phyloP scores from a whole-genome alignment of 345 rosid species.

The Xanthoceras sorbifolium region DNA sequence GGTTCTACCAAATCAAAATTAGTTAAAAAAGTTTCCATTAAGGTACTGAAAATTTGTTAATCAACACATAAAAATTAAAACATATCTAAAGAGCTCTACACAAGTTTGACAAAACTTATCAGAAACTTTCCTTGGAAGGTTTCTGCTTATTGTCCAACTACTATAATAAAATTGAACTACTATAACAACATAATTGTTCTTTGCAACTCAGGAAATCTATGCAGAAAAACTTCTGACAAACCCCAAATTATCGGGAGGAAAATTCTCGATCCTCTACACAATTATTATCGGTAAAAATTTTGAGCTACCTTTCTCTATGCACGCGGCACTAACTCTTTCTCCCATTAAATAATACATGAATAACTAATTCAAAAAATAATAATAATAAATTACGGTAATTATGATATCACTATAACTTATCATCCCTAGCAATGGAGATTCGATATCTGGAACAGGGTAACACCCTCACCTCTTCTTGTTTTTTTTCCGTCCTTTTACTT shows the following conservation, averaged over 20 bases:
- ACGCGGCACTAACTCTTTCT: not conserved
- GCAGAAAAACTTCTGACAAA: not conserved
- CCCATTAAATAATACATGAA: not conserved
- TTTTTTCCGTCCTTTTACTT: slow-evolving; percentile 79
- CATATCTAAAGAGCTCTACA: no score
- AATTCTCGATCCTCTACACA: not conserved
- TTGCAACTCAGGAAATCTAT: not conserved
- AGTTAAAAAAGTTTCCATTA: no score
- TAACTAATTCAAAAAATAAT: not conserved
- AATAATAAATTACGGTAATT: not conserved
- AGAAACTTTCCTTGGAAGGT: not conserved
- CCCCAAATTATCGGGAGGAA: not conserved
- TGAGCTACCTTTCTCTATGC: not conserved
- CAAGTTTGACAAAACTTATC: not conserved
- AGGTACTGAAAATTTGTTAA: not conserved
- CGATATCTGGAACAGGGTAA: not conserved
- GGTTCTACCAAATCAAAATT: not conserved
- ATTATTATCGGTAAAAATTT: slow-evolving; percentile 9
- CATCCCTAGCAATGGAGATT: not conserved
- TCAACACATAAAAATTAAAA: no score
- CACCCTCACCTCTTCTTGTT: slow-evolving; percentile 63
- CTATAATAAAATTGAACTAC: not conserved
- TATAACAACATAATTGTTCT: not conserved
- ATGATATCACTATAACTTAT: not conserved
- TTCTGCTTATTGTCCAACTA: not conserved